Conservation (phyloP, 192 early-diverging fungal genomes). For the Coemansia sp. region DNA sequence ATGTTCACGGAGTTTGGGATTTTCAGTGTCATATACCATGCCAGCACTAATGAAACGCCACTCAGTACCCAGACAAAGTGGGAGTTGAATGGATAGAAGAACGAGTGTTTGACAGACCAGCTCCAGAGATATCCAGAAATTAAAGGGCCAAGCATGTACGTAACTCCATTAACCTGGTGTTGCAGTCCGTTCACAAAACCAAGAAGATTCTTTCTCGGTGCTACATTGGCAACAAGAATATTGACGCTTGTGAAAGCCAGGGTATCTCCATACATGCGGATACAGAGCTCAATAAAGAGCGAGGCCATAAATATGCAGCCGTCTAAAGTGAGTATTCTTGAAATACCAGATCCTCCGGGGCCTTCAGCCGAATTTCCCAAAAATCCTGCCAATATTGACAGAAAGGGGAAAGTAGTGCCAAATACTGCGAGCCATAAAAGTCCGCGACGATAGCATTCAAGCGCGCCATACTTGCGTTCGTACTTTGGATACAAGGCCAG, state of each 20-base stretch:
- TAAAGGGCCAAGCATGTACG: conserved; percentile 31
- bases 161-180: conserved; percentile 25
- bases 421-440: conserved; percentile 19
- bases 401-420: conserved; percentile 13
- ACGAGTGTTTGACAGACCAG: conserved; percentile 37
- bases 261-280: conserved; percentile 24
- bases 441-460: conserved; percentile 42
- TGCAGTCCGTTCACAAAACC: conserved; percentile 42
- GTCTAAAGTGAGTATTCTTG: background rate
- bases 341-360: background rate
- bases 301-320: conserved; percentile 21
- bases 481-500: conserved; percentile 51
- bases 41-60: conserved; percentile 3
- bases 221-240: conserved; percentile 38
- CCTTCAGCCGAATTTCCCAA: conserved; percentile 40
- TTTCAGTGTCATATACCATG: conserved; percentile 8
- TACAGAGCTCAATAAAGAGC: conserved; percentile 17
- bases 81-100: conserved; percentile 11
- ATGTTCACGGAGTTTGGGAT: conserved; percentile 36
- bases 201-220: conserved; percentile 28
- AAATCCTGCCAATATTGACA: conserved; percentile 13
- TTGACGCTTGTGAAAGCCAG: conserved; percentile 43
- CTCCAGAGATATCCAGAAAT: conserved; percentile 36
- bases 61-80: conserved; percentile 41
- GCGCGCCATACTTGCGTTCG: conserved; percentile 39